Base-by-base conservation (phyloP, 2,329 filamentous ascomycete species). In the Capronia coronata region DNA sequence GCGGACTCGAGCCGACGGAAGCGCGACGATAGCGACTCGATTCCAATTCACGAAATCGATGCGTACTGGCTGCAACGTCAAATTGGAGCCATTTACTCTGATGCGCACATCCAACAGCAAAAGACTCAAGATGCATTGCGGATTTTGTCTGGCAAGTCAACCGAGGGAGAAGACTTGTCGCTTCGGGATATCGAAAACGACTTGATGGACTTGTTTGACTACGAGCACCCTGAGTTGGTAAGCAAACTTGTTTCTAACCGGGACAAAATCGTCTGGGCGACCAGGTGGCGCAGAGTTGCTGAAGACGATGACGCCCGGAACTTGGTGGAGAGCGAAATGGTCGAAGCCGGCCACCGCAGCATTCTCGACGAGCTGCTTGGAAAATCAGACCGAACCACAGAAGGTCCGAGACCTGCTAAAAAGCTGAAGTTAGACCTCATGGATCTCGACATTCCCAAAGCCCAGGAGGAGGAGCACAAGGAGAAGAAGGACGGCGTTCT, bases 191-290 rank as follows among this genome's bases (percentile, higher is more conserved):
- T 97, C 48, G 93, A 98, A 64, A 98, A 98, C 67, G 93, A 98
- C 56, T 75, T 98, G 50, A 97, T 97, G 86, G 93, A 96, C 62
- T 78, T 98, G 0, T 97, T 98, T 61, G 93, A 98, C 62, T 98
- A 94, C 63, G 91, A 97, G 62, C 86, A 96, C 63, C 88, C 94
- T 54, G 89, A 96, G 57, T 77, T 96, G 47, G 93, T 97, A 21
- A 84, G 87, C 57, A 91, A 88, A 67, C 77, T 98, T 13, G 89
- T 97, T 49, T 81, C 84, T 59, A 98, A 98, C 68, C 80, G 88
- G 49, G 87, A 96, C 62, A 94, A 93, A 72, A 82, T 98, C 48
- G 87, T 95, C 9, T 98, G 94, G 93, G 85, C 94, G 34, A 97
- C 91, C 9, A 82, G 82, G 59, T 83, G 94, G 73, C 85, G 89